Evolutionary conservation across 441 rosid genomes (phyloP).

Genomic region (Geranium incanum): DNA sequence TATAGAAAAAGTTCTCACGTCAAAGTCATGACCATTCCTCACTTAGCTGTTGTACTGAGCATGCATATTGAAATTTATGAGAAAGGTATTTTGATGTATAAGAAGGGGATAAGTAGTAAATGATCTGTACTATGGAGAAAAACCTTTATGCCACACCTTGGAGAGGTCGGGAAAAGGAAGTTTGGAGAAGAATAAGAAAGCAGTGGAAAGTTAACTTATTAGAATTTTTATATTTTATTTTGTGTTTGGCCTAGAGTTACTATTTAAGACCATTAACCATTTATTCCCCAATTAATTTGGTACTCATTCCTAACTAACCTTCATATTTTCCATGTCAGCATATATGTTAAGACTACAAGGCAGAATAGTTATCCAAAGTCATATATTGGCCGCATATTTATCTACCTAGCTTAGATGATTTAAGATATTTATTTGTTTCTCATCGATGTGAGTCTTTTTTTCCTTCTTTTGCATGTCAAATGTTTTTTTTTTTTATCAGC

Average conservation of each 20-base stretch:
- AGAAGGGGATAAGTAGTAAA: too few species aligned
- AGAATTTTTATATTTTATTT: not conserved
- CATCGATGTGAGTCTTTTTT: not conserved
- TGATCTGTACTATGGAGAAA: too few species aligned
- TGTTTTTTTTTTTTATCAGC: too few species aligned
- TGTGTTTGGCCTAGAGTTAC: not conserved
- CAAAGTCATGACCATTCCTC: not conserved
- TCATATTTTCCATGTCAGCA: not conserved
- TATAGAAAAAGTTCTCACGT: not conserved
- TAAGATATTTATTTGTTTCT: not conserved
- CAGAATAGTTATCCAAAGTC: not conserved
- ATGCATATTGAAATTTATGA: not conserved
- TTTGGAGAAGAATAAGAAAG: not conserved
- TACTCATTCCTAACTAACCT: not conserved
- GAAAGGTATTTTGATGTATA: not conserved
- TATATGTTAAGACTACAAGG: not conserved
- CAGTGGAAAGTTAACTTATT: not conserved
- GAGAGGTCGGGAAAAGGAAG: not conserved
- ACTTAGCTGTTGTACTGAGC: conserved; percentile 1
- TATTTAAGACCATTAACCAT: not conserved
- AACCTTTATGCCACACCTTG: not conserved
- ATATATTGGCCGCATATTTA: not conserved
- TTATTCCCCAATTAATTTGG: not conserved
- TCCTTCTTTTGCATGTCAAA: not conserved
- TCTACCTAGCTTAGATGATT: not conserved